Base-by-base conservation (phyloP, 2,329 filamentous ascomycete species). In the Pestalotiopsis sp. region DNA sequence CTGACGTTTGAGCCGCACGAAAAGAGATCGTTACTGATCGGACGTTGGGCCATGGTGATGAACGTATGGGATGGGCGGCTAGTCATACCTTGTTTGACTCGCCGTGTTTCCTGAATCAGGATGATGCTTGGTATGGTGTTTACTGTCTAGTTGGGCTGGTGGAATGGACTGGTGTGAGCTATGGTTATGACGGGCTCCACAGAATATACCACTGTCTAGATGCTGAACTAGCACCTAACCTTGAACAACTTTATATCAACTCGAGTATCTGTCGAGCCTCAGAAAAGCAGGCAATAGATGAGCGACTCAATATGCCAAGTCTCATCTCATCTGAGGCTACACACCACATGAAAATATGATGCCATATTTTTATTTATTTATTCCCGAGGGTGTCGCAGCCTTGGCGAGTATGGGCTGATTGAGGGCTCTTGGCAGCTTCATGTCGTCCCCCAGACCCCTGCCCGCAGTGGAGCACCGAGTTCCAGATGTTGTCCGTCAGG, bases 381-480 rank as follows among this genome's bases (percentile, higher is more conserved):
- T 61, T 25, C n/a, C 59, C 59, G 27, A 61, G 14, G 12, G 25
- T 36, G 59, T 61, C 59, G 27, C 59, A 61, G 14, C 13, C 59
- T 20, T 40, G n/a, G 36, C n/a, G 59, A 14, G 14, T 36, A 61
- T 61, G 59, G 59, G 59, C 59, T 61, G 59, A 61, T 61, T 12
- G 27, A 11, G n/a, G 20, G 27, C 27, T 40, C 59, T 61, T 61
- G 59, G 59, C 59, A 61, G 59, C 59, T 61, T 61, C 59, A 61
- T 61, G 59, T 61, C 36, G 36, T 17, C n/a, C 59, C 14, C n/a
- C 59, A 61, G 59, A 61, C 27, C 59, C 59, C 59, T 61, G 59
- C 31, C 27, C 2, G 2, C 5, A 59, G 59, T 61, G 59, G 59
- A 40, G 59, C 31, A 59, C 59, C 27, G 14, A 3, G 59, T 61